phyloP scores from a whole-genome alignment of 805 yeast species.

The Scheffersomyces spartinae region DNA sequence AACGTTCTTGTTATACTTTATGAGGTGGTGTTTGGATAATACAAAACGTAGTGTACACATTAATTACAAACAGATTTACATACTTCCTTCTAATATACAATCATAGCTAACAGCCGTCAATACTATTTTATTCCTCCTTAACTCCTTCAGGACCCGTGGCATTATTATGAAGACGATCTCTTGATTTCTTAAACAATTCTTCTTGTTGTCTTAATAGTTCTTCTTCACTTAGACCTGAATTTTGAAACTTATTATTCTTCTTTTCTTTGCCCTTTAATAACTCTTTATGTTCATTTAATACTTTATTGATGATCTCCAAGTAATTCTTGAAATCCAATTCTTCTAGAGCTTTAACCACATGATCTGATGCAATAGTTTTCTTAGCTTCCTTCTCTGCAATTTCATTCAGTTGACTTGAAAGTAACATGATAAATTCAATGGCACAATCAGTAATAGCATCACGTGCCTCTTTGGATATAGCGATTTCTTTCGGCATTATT shows the following conservation, averaged over 20 bases:
- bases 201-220: constrained; percentile 89
- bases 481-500: constrained; percentile 76
- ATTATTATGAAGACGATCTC: constrained; percentile 45
- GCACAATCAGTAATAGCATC: constrained; percentile 95
- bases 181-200: constrained; percentile 71
- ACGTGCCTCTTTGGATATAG: constrained; percentile 86
- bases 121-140: constrained; percentile 8
- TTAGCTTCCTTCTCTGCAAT: constrained; percentile 94
- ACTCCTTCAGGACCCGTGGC: constrained; percentile 5
- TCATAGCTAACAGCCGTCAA: no score
- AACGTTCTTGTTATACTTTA: constrained; percentile 27
- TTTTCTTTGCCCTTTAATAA: constrained; percentile 79
- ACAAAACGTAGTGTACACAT: no score
- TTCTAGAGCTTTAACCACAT: constrained; percentile 78
- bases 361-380: constrained; percentile 94
- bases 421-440: constrained; percentile 88
- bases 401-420: constrained; percentile 88
- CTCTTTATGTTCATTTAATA: constrained; percentile 79
- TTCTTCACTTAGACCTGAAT: constrained; percentile 85
- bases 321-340: constrained; percentile 83
- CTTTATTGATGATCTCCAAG: constrained; percentile 68
- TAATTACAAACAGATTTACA: no score
- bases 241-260: constrained; percentile 86
- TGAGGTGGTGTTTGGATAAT: constrained; percentile 25
- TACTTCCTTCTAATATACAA: no score